phyloP scores from a whole-genome alignment of 257 asterid genomes.

The Solanum virginianum region DNA sequence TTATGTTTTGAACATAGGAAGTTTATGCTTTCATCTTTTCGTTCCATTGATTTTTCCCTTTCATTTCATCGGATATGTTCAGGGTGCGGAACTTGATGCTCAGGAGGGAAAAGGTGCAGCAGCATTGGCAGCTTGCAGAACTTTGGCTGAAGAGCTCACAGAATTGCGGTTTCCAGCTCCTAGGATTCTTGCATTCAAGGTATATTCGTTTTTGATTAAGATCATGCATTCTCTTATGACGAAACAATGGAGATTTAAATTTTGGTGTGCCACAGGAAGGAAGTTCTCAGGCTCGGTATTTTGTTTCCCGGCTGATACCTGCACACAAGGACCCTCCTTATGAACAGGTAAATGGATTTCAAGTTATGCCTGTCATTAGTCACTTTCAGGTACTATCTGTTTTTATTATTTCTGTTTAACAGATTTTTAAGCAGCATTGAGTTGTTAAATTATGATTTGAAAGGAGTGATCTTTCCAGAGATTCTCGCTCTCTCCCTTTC shows the following conservation, averaged over 20 bases:
- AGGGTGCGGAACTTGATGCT: constrained; percentile 94
- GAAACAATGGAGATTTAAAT: background rate
- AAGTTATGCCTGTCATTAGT: background rate
- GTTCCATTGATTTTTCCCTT: background rate
- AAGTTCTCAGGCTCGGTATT: constrained; percentile 96
- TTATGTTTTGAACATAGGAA: background rate
- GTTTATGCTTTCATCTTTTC: background rate
- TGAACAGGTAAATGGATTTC: constrained; percentile 52
- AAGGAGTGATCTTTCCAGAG: background rate
- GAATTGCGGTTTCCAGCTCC: constrained; percentile 98
- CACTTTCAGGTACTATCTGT: background rate
- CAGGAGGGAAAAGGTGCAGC: constrained; percentile 88
- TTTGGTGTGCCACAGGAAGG: constrained; percentile 59
- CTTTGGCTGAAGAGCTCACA: constrained; percentile 95
- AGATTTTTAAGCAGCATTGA: background rate
- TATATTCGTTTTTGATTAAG: constrained; percentile 1
- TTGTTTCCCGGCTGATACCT: constrained; percentile 84
- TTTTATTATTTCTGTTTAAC: background rate
- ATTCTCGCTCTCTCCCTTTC: background rate
- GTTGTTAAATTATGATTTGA: background rate
- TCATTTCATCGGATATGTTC: constrained; percentile 12
- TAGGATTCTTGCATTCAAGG: constrained; percentile 96
- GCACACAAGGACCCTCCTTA: constrained; percentile 97
- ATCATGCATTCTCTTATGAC: background rate
- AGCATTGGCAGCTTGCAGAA: constrained; percentile 95